These are phyloP conservation scores for Cercis canadensis DNA, from an alignment of 306 rosid species.

Conservation along the genomic window DNA sequence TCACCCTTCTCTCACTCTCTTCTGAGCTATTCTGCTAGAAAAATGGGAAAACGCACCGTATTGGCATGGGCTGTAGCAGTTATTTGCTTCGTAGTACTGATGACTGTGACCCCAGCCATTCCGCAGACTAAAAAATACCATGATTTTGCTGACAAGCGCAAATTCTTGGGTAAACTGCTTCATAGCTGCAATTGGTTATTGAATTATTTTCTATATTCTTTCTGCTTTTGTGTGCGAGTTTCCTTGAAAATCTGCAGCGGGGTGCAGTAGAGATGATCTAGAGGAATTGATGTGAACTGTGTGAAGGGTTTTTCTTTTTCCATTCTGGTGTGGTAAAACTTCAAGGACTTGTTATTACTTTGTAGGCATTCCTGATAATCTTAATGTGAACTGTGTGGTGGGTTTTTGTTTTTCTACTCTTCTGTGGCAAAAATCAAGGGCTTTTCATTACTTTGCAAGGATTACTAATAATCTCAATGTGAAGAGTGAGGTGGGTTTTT, in stretches of 20 bases:
- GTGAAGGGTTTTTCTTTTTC: neutral
- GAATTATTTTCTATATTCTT: neutral
- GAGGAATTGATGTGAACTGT: neutral
- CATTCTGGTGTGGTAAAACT: neutral
- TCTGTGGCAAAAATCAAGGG: no score
- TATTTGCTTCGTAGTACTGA: constrained; percentile 65
- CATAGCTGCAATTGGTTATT: neutral
- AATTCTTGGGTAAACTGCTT: constrained; percentile 58
- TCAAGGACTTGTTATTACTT: neutral
- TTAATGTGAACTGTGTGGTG: neutral
- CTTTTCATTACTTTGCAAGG: no score
- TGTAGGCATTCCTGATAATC: no score
- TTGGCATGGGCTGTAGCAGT: constrained; percentile 62
- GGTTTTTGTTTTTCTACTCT: no score
- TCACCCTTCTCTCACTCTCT: no score
- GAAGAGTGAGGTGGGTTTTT: neutral
- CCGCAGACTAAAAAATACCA: constrained; percentile 85
- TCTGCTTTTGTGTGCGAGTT: neutral
- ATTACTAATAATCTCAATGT: no score
- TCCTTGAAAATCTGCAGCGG: neutral
- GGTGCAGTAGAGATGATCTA: neutral
- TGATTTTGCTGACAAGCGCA: constrained; percentile 84
- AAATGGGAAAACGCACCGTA: constrained; percentile 58
- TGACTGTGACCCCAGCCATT: constrained; percentile 79
- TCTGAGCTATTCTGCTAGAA: neutral